Conservation (phyloP, 495 filamentous ascomycete genomes). For the Penicillium soppii region DNA sequence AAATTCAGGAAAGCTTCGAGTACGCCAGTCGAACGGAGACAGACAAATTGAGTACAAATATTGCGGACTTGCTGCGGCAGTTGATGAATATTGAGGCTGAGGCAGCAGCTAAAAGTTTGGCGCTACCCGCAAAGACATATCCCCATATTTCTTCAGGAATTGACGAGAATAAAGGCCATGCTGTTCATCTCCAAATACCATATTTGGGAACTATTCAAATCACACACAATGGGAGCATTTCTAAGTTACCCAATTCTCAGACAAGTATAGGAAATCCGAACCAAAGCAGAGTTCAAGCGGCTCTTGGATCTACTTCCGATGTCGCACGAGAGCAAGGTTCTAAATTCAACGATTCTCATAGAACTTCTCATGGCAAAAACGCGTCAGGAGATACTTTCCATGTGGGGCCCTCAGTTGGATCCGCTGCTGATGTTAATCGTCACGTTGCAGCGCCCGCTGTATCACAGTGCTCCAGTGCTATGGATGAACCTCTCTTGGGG, state of each 20-base stretch:
- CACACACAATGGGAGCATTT: neutral
- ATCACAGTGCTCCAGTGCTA: too few species aligned
- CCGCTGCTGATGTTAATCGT: neutral
- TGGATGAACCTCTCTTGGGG: too few species aligned
- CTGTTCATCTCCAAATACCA: neutral
- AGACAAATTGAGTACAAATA: slow-evolving; percentile 33
- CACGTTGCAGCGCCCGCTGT: neutral
- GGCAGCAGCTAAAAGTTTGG: neutral
- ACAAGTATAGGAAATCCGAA: too few species aligned
- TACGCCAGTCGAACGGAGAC: slow-evolving; percentile 23
- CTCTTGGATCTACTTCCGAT: too few species aligned
- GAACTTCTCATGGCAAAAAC: too few species aligned
- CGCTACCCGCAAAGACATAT: too few species aligned
- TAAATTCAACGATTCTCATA: too few species aligned
- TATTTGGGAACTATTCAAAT: neutral
- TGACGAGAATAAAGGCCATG: neutral
- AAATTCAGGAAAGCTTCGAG: slow-evolving; percentile 40
- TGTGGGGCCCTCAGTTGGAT: neutral
- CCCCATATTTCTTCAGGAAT: too few species aligned
- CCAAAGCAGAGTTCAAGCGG: too few species aligned
- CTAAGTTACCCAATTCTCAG: neutral
- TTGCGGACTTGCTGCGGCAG: slow-evolving; percentile 28
- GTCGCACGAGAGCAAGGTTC: too few species aligned
- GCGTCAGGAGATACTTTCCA: too few species aligned
- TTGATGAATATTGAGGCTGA: slow-evolving; percentile 31